A percentile compares a stretch with the other conserved stretches of the same genome.
phyloP scores from a whole-genome alignment of 805 yeast genomes.

The Zygosaccharomyces lentus region DNA sequence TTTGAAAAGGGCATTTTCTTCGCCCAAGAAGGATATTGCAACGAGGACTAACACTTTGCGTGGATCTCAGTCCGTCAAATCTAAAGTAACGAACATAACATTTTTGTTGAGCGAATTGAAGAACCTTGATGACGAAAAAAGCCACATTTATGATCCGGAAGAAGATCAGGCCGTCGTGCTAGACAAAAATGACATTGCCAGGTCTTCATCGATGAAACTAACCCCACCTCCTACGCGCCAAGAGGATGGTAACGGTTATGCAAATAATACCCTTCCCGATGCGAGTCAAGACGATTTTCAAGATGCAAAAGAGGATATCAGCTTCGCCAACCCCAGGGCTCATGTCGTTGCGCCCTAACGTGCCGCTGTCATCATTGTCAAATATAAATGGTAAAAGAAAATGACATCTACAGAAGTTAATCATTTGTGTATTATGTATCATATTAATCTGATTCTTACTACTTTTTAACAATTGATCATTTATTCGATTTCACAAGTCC shows the following conservation, averaged over 20 bases:
- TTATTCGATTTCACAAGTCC: not conserved
- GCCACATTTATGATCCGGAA: conserved; percentile 32
- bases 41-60: conserved; percentile 13
- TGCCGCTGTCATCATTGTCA: not conserved
- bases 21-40: conserved; percentile 6
- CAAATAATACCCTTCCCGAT: not conserved
- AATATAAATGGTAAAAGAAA: not conserved
- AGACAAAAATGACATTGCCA: conserved; percentile 30
- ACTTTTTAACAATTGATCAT: not conserved
- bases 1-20: conserved; percentile 24
- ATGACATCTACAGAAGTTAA: not conserved
- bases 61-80: conserved; percentile 36
- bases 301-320: conserved; percentile 31
- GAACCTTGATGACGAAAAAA: conserved; percentile 19
- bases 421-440: conserved; percentile 3
- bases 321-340: conserved; percentile 27
- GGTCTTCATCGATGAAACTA: conserved; percentile 26
- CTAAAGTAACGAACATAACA: conserved; percentile 36
- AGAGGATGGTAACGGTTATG: not conserved
- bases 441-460: not conserved
- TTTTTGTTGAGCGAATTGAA: conserved; percentile 34
- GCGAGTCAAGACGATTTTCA: conserved; percentile 26
- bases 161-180: conserved; percentile 35
- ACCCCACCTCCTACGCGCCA: conserved; percentile 8
- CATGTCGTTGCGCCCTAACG: not conserved